Evolutionary conservation across 768 basidiomycete species (phyloP).

Genomic region (Lactifluus rugatus): DNA sequence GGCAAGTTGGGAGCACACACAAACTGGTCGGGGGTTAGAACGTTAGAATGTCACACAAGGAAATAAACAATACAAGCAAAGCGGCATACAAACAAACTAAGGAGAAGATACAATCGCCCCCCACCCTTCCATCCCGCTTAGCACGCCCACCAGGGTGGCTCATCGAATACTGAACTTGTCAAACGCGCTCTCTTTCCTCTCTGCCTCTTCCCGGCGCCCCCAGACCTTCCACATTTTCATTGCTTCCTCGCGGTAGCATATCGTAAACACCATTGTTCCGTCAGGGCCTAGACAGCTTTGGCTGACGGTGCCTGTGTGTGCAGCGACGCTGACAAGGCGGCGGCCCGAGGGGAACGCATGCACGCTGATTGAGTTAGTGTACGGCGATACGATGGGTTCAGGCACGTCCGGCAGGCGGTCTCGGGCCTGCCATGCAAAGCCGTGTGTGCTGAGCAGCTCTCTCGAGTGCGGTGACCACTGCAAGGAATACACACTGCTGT

Average conservation of each 20-base stretch:
- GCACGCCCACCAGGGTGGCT: not conserved
- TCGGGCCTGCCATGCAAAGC: conserved; percentile 34
- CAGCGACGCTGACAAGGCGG: conserved; percentile 43
- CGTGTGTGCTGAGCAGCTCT: conserved; percentile 52
- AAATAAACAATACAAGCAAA: conserved; percentile 8
- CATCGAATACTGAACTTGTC: conserved; percentile 19
- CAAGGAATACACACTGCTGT: conserved; percentile 49
- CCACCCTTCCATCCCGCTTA: not conserved
- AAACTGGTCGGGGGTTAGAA: not conserved
- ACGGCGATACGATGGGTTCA: conserved; percentile 17
- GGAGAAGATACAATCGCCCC: not conserved
- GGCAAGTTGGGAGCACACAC: not conserved
- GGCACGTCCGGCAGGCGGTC: conserved; percentile 11
- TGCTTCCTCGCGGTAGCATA: conserved; percentile 53
- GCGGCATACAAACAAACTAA: conserved; percentile 7
- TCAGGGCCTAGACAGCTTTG: conserved; percentile 57
- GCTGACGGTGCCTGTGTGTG: conserved; percentile 45
- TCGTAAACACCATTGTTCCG: conserved; percentile 54
- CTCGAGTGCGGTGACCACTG: conserved; percentile 51
- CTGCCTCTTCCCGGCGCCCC: conserved; percentile 23
- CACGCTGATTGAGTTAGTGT: conserved; percentile 38
- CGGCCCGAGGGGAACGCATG: conserved; percentile 45
- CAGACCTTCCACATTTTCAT: conserved; percentile 71
- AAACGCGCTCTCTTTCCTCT: conserved; percentile 15
- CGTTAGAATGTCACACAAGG: not conserved